phyloP scores from a whole-genome alignment of 2,329 filamentous ascomycete genomes.

The Metarhizium guizhouense region DNA sequence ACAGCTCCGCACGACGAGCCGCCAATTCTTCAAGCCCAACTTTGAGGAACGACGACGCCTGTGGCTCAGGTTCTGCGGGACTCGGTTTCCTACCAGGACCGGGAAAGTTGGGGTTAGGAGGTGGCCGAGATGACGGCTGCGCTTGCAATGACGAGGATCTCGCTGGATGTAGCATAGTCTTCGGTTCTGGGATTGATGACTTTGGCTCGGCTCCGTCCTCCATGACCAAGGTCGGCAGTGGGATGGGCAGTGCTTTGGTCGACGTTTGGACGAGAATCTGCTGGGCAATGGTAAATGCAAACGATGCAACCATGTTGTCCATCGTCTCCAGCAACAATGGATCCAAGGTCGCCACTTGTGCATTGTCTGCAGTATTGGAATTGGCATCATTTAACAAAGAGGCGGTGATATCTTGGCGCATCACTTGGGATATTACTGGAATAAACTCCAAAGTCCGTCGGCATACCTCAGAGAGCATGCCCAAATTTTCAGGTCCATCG shows the following conservation, averaged over 20 bases:
- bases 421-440: conserved; percentile 65
- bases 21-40: conserved; percentile 72
- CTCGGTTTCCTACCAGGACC: conserved; percentile 32
- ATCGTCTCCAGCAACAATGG: conserved; percentile 43
- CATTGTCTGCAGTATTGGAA: conserved; percentile 25
- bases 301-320: conserved; percentile 69
- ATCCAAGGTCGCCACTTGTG: conserved; percentile 16
- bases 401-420: conserved; percentile 64
- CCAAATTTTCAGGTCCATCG: conserved; percentile 63
- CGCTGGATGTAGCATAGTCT: conserved; percentile 62
- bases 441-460: conserved; percentile 77
- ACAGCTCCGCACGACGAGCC: conserved; percentile 72
- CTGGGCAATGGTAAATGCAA: conserved; percentile 67
- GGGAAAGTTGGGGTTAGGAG: conserved; percentile 46
- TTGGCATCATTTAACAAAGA: conserved; percentile 43
- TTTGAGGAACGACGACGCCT: conserved; percentile 43
- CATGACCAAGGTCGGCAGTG: conserved; percentile 43
- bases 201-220: conserved; percentile 49
- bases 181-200: conserved; percentile 54
- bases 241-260: conserved; percentile 58
- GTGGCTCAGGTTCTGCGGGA: conserved; percentile 28
- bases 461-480: conserved; percentile 79
- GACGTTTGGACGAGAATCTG: conserved; percentile 70
- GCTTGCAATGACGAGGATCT: conserved; percentile 52
- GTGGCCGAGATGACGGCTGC: conserved; percentile 25